Evolutionary conservation across 2,329 filamentous ascomycete species (phyloP).

Genomic region (Monascus ruber): DNA sequence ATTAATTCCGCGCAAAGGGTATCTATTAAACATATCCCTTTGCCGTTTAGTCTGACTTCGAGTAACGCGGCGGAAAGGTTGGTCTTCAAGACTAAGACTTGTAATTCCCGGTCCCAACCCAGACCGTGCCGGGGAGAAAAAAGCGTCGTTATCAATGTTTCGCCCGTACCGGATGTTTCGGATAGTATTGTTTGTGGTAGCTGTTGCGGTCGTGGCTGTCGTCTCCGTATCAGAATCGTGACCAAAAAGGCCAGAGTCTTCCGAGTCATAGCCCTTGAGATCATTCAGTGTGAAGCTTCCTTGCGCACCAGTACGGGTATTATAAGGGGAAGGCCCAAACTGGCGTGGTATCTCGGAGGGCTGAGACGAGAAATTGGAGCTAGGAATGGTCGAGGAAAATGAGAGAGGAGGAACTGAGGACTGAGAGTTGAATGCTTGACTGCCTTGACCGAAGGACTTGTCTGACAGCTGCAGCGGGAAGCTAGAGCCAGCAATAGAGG

Average conservation of each 20-base stretch:
- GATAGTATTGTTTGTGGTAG: slow-evolving; percentile 22
- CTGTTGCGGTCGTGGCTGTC: slow-evolving; percentile 21
- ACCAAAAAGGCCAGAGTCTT: slow-evolving; percentile 18
- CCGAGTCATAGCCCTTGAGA: slow-evolving; percentile 20
- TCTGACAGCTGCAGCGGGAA: slow-evolving; percentile 5
- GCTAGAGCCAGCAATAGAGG: slow-evolving; percentile 4
- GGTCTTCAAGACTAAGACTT: slow-evolving; percentile 23
- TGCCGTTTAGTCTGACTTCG: slow-evolving; percentile 21
- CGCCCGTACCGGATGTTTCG: slow-evolving; percentile 26
- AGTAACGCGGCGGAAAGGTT: slow-evolving; percentile 21
- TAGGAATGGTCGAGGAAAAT: slow-evolving; percentile 16
- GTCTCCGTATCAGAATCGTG: slow-evolving; percentile 28
- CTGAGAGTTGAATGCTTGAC: slow-evolving; percentile 12
- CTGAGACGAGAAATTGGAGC: slow-evolving; percentile 17
- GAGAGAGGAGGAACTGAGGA: slow-evolving; percentile 16
- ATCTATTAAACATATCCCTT: not conserved
- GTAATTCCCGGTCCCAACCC: slow-evolving; percentile 23
- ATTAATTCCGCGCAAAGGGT: not conserved
- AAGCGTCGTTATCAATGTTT: slow-evolving; percentile 7
- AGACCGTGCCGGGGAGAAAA: slow-evolving; percentile 19
- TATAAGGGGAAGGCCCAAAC: slow-evolving; percentile 10
- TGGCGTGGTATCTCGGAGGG: slow-evolving; percentile 14
- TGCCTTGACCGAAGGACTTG: slow-evolving; percentile 1
- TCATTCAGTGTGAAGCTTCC: slow-evolving; percentile 21
- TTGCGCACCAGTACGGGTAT: slow-evolving; percentile 2